phyloP scores from a whole-genome alignment of 805 yeast species.

The Candida ipomoeae region DNA sequence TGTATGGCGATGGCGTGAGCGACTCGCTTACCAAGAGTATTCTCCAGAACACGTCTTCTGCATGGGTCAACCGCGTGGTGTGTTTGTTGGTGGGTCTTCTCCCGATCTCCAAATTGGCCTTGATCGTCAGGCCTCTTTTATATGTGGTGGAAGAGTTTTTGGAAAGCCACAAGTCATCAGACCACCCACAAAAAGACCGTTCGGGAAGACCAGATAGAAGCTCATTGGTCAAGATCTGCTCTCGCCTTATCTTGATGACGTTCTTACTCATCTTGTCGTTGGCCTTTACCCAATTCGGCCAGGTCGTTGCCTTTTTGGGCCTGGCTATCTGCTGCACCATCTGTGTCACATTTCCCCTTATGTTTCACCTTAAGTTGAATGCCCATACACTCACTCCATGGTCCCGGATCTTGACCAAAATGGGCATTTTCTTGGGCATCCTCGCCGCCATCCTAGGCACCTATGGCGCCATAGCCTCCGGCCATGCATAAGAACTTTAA shows the following conservation, averaged over 20 bases:
- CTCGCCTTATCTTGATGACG: constrained; percentile 24
- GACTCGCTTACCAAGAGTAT: constrained; percentile 80
- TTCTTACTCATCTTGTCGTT: constrained; percentile 22
- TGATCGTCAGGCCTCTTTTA: constrained; percentile 36
- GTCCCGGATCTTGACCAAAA: neutral
- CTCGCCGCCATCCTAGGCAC: constrained; percentile 16
- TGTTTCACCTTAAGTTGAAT: constrained; percentile 25
- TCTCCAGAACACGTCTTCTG: constrained; percentile 63
- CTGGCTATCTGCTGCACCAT: constrained; percentile 40
- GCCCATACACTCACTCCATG: constrained; percentile 9
- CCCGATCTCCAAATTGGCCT: constrained; percentile 40
- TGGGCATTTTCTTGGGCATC: constrained; percentile 13
- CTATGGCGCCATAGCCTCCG: constrained; percentile 13
- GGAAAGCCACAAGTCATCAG: neutral
- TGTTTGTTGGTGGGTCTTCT: constrained; percentile 35
- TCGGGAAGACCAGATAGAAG: neutral
- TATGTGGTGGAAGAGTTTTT: constrained; percentile 33
- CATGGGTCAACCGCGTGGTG: constrained; percentile 45
- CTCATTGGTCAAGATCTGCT: constrained; percentile 5
- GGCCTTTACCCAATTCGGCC: constrained; percentile 36
- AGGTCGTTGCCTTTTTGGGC: constrained; percentile 39
- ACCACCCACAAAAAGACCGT: no score
- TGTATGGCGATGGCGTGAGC: constrained; percentile 68
- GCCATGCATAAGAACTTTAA: neutral
- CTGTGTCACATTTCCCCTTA: constrained; percentile 37